Percentiles rank a stretch among this genome's conserved stretches.
Conservation (phyloP, 352 stramenopile genomes). For the Phytopythium delawarense region DNA sequence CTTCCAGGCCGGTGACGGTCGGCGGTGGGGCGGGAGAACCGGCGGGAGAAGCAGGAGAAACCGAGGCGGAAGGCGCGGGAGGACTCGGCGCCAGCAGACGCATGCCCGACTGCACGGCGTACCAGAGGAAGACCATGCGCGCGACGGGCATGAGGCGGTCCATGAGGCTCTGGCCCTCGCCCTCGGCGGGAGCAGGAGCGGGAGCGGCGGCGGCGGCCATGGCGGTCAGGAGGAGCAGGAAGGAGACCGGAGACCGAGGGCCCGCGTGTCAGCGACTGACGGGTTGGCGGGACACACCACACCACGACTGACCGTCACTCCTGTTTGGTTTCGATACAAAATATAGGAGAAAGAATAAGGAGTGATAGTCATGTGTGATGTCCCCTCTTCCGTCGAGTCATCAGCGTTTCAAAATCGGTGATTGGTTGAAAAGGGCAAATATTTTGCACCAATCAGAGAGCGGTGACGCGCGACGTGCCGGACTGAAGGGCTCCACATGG, state of each 20-base stretch:
- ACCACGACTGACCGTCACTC: too few relatives aligned
- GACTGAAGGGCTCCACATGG: too few relatives aligned
- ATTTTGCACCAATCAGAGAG: too few relatives aligned
- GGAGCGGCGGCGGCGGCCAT: conserved; percentile 12
- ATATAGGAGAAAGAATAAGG: too few relatives aligned
- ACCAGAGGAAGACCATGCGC: conserved; percentile 80
- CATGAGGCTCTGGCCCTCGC: conserved; percentile 30
- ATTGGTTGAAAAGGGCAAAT: too few relatives aligned
- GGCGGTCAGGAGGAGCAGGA: background rate
- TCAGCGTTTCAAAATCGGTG: too few relatives aligned
- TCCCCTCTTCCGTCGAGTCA: too few relatives aligned
- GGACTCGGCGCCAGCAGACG: conserved; percentile 25
- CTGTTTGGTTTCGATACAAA: too few relatives aligned
- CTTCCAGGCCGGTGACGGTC: conserved; percentile 4
- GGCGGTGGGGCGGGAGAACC: background rate
- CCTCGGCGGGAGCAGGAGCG: conserved; percentile 8
- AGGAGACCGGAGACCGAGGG: background rate
- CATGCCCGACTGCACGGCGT: conserved; percentile 64
- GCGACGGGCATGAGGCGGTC: conserved; percentile 62
- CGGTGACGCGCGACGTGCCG: too few relatives aligned
- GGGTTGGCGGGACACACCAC: too few relatives aligned
- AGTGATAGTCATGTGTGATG: too few relatives aligned
- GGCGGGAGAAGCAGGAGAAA: background rate
- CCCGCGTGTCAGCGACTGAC: too few relatives aligned
- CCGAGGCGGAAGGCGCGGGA: conserved; percentile 4